Percentiles rank a stretch among this genome's conserved stretches.
Conservation (phyloP, 306 rosid genomes). For the Acmispon strigosus region DNA sequence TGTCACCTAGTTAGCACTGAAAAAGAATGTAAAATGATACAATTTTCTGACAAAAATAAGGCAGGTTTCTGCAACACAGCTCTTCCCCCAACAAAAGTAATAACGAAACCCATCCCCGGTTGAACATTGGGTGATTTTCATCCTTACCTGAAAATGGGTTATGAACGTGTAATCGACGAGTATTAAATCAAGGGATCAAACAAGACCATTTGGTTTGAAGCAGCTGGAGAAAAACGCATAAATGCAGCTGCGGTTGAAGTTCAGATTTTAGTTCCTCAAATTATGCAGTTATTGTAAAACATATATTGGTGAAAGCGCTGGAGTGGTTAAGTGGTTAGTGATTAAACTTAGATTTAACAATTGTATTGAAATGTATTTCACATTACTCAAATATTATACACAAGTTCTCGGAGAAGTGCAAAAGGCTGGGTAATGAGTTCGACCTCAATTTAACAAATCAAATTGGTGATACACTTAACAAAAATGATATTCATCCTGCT, state of each 20-base stretch:
- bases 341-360: constrained; percentile 4
- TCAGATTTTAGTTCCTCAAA: not conserved
- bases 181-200: not conserved
- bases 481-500: constrained; percentile 49
- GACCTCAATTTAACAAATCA: constrained; percentile 13
- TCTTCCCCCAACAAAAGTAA: not conserved
- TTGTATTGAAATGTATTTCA: constrained; percentile 26
- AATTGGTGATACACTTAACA: constrained; percentile 16
- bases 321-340: too few species aligned
- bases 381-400: constrained; percentile 40
- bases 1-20: constrained; percentile 5
- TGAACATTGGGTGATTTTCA: not conserved
- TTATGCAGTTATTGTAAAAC: constrained; percentile 10
- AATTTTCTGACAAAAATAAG: constrained; percentile 15
- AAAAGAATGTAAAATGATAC: constrained; percentile 9
- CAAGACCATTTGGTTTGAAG: not conserved
- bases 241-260: not conserved
- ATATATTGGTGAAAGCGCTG: not conserved
- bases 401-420: constrained; percentile 20
- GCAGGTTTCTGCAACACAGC: not conserved
- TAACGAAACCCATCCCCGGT: not conserved
- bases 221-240: not conserved
- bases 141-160: not conserved
- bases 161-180: not conserved
- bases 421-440: constrained; percentile 6